phyloP scores from a whole-genome alignment of 192 early-diverging fungal species.

The Podila horticola region DNA sequence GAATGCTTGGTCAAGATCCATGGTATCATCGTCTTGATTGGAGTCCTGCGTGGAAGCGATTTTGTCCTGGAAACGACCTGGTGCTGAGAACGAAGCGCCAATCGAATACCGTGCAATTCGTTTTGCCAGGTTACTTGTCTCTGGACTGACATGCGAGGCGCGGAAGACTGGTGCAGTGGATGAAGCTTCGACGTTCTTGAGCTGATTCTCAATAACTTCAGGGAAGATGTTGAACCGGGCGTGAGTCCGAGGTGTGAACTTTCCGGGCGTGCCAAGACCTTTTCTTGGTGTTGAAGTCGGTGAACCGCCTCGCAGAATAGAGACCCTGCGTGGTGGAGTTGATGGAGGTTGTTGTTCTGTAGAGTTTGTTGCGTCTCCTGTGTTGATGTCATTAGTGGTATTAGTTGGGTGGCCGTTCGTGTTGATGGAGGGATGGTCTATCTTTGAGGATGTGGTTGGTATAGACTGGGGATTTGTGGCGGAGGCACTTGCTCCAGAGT shows the following conservation, averaged over 20 bases:
- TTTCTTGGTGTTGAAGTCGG: conserved; percentile 3
- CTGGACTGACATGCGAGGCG: conserved; percentile 37
- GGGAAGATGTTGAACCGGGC: conserved; percentile 39
- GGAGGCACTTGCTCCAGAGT: background rate
- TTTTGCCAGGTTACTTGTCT: conserved; percentile 38
- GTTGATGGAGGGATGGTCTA: background rate
- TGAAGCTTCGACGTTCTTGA: conserved; percentile 29
- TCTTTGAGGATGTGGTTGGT: background rate
- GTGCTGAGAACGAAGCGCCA: conserved; percentile 10
- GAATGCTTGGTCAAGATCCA: background rate
- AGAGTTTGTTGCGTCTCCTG: background rate
- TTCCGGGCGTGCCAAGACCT: conserved; percentile 20
- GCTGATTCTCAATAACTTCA: conserved; percentile 30
- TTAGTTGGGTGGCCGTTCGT: background rate
- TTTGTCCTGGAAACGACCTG: conserved; percentile 4
- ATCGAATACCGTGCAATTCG: conserved; percentile 34
- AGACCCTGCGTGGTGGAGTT: conserved; percentile 19
- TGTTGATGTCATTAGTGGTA: background rate
- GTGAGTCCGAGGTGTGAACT: conserved; percentile 17
- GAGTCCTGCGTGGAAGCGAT: conserved; percentile 3
- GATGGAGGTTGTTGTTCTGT: background rate
- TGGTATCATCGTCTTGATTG: background rate
- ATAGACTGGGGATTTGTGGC: background rate
- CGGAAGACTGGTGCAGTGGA: conserved; percentile 17
- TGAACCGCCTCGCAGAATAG: background rate